Percentiles rank a stretch among this genome's conserved stretches.
Conservation (phyloP, 2,329 filamentous ascomycete genomes). For the Bretziella fagacearum region DNA sequence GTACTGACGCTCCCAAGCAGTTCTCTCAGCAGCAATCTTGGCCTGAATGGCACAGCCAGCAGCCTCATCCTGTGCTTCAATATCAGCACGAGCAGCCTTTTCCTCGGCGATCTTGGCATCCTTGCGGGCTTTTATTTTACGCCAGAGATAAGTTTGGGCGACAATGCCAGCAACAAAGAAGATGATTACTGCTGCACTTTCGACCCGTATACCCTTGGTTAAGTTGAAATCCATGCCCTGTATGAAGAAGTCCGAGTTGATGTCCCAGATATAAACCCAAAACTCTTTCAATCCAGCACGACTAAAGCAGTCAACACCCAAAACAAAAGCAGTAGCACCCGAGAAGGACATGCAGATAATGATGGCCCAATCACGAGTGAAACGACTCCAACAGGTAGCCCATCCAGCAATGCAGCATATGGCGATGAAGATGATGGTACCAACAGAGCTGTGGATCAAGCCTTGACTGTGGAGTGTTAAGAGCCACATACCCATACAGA, state of each 20-base stretch:
- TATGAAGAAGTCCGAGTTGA: constrained; percentile 66
- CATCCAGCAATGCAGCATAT: constrained; percentile 52
- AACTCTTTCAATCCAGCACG: constrained; percentile 88
- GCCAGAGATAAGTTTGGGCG: constrained; percentile 78
- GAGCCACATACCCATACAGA: constrained; percentile 81
- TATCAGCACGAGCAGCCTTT: constrained; percentile 33
- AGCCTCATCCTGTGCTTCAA: constrained; percentile 50
- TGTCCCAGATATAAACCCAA: constrained; percentile 77
- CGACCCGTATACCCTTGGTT: constrained; percentile 71
- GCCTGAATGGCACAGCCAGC: constrained; percentile 51
- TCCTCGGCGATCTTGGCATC: constrained; percentile 34
- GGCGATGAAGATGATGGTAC: constrained; percentile 60
- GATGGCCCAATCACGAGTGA: constrained; percentile 61
- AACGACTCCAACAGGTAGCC: constrained; percentile 59
- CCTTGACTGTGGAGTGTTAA: constrained; percentile 62
- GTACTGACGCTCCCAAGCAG: constrained; percentile 63
- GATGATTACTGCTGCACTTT: constrained; percentile 62
- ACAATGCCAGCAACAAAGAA: constrained; percentile 59
- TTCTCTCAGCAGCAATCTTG: constrained; percentile 41
- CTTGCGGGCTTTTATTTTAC: constrained; percentile 49
- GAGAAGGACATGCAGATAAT: constrained; percentile 64
- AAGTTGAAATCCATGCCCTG: constrained; percentile 64
- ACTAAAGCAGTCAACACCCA: constrained; percentile 85
- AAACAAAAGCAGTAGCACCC: constrained; percentile 59
- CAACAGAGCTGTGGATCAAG: constrained; percentile 42